phyloP scores from a whole-genome alignment of 106 monocot species.

The Acorus calamus region DNA sequence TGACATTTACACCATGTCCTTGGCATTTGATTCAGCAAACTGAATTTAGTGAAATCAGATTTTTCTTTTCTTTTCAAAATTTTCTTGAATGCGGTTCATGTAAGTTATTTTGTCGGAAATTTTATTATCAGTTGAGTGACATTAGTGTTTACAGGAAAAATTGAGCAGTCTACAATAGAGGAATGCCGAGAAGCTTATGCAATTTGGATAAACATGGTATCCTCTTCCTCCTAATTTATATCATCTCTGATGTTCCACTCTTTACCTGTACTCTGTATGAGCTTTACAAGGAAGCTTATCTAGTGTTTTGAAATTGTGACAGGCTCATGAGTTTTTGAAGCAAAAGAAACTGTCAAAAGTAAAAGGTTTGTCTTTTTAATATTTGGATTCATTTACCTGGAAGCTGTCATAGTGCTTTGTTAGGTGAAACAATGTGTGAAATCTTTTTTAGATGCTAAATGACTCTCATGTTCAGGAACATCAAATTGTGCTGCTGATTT shows the following conservation, averaged over 20 bases:
- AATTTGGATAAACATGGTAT: slow-evolving; percentile 75
- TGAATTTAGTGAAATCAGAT: too few relatives aligned
- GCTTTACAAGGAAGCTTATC: background rate
- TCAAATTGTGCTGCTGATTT: too few relatives aligned
- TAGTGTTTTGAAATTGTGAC: slow-evolving; percentile 2
- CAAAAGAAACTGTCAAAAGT: slow-evolving; percentile 20
- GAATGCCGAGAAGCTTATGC: slow-evolving; percentile 66
- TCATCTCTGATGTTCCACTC: background rate
- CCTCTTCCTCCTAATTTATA: background rate
- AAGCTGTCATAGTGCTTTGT: too few relatives aligned
- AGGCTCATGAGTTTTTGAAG: slow-evolving; percentile 62
- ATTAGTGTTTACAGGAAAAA: slow-evolving; percentile 56
- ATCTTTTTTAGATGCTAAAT: too few relatives aligned
- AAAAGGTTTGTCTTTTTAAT: slow-evolving; percentile 43
- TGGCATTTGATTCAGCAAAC: too few relatives aligned
- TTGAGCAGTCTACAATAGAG: slow-evolving; percentile 85
- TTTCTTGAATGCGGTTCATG: too few relatives aligned
- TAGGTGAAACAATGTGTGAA: too few relatives aligned
- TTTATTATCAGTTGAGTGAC: background rate
- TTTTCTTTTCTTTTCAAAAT: too few relatives aligned
- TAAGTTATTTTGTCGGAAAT: too few relatives aligned
- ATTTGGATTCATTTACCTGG: too few relatives aligned
- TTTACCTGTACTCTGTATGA: background rate
- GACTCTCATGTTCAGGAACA: too few relatives aligned
- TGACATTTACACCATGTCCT: too few relatives aligned